Evolutionary conservation across 140 eudicot species (phyloP).

Genomic region (Flaveria floridana): DNA sequence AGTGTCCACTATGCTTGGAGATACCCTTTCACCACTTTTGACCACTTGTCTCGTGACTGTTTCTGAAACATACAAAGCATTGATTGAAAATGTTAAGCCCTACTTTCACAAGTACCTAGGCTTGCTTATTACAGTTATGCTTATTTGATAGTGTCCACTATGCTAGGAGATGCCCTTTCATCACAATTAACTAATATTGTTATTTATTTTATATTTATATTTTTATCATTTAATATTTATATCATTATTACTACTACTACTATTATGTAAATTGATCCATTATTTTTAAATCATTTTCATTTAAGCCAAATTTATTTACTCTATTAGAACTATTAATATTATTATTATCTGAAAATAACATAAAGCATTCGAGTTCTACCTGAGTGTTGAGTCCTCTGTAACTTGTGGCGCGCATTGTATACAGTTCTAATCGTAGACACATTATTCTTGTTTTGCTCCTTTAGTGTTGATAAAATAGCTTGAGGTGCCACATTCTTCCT

Average conservation of each 20-base stretch:
- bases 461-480: slow-evolving; percentile 9
- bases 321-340: background rate
- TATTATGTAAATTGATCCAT: too few species aligned
- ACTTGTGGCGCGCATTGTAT: background rate
- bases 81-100: background rate
- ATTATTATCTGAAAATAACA: background rate
- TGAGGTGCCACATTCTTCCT: slow-evolving; percentile 16
- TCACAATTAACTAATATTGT: too few species aligned
- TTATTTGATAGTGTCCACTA: too few species aligned
- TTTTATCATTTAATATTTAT: background rate
- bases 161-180: too few species aligned
- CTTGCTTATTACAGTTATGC: background rate
- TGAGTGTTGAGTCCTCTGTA: background rate
- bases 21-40: slow-evolving; percentile 34
- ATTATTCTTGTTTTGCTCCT: slow-evolving; percentile 19
- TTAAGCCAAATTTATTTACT: too few species aligned
- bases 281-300: too few species aligned
- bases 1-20: slow-evolving; percentile 21
- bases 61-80: slow-evolving; percentile 27
- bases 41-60: slow-evolving; percentile 37
- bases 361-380: slow-evolving; percentile 6
- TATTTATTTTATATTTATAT: too few species aligned
- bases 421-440: slow-evolving; percentile 13
- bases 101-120: background rate
- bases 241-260: background rate